Percentiles rank a stretch among this genome's conserved stretches.
Conservation (phyloP, 805 yeast species). For the Sugiyamaella smithiae region DNA sequence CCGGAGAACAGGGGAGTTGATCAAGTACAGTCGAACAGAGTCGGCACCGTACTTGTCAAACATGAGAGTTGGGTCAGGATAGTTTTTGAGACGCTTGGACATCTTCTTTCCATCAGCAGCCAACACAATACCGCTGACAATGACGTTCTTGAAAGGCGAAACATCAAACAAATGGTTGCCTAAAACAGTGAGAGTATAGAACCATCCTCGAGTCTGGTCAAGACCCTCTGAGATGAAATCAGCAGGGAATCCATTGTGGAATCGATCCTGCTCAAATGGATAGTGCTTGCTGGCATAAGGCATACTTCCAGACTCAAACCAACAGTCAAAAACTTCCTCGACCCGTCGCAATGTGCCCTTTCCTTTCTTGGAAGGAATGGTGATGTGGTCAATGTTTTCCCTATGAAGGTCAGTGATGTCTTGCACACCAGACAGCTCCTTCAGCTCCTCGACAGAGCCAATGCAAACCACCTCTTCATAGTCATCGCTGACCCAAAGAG, state of each 20-base stretch:
- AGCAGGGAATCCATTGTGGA: constrained; percentile 83
- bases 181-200: constrained; percentile 90
- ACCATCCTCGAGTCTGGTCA: constrained; percentile 99
- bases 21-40: constrained; percentile 91
- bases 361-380: constrained; percentile 89
- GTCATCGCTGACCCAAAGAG: constrained; percentile 96
- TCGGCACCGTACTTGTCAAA: constrained; percentile 94
- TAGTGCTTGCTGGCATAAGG: constrained; percentile 96
- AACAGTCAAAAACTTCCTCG: constrained; percentile 98
- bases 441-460: constrained; percentile 86
- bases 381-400: constrained; percentile 84
- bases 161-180: constrained; percentile 92
- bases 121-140: constrained; percentile 92
- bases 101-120: constrained; percentile 99
- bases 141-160: constrained; percentile 93
- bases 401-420: constrained; percentile 91
- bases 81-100: constrained; percentile 97
- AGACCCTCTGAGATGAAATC: constrained; percentile 98
- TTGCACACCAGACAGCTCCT: constrained; percentile 74
- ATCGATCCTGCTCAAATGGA: constrained; percentile 84
- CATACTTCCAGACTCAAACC: constrained; percentile 99
- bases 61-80: constrained; percentile 88
- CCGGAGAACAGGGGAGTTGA: constrained; percentile 94
- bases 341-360: constrained; percentile 85
- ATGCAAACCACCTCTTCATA: constrained; percentile 88